Conservation (phyloP, 2,329 filamentous ascomycete species). For the Hymenoscyphus occultus region DNA sequence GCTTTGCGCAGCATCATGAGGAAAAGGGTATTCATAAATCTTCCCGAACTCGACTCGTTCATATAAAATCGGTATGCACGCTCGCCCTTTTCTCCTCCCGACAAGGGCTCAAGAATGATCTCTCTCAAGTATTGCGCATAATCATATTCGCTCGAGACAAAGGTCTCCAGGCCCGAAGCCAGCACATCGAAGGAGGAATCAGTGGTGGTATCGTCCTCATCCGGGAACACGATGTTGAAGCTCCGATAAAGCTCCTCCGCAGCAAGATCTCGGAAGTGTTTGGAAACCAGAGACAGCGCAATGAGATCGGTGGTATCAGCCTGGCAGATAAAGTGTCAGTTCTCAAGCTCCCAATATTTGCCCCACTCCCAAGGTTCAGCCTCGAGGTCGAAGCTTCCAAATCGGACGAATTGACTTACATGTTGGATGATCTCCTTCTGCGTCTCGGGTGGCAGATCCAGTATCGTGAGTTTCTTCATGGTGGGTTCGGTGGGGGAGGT, state of each 20-base stretch:
- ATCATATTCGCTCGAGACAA: constrained; percentile 61
- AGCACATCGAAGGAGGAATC: constrained; percentile 56
- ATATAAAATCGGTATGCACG: constrained; percentile 52
- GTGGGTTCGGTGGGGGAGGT: constrained; percentile 5
- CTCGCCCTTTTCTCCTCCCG: constrained; percentile 52
- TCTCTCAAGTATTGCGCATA: constrained; percentile 57
- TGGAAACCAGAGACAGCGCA: constrained; percentile 56
- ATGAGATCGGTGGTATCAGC: constrained; percentile 53
- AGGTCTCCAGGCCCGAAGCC: constrained; percentile 57
- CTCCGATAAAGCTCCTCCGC: constrained; percentile 57
- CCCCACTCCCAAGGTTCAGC: constrained; percentile 4
- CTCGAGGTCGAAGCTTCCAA: background rate
- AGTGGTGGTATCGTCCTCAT: constrained; percentile 51
- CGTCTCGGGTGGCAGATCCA: constrained; percentile 35
- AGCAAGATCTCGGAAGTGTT: constrained; percentile 55
- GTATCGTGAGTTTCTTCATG: constrained; percentile 15
- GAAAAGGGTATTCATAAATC: constrained; percentile 61
- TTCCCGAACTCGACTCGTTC: constrained; percentile 55
- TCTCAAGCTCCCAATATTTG: background rate
- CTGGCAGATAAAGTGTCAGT: constrained; percentile 35
- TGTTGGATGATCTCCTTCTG: constrained; percentile 35
- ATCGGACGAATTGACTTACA: constrained; percentile 27
- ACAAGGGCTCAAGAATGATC: constrained; percentile 55
- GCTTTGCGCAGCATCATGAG: constrained; percentile 55
- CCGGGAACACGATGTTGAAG: constrained; percentile 60